Evolutionary conservation across 1,139 yeast species (phyloP), one percentile per base, ranked within the genome.

Genomic region (Geotrichum armillariae): DNA sequence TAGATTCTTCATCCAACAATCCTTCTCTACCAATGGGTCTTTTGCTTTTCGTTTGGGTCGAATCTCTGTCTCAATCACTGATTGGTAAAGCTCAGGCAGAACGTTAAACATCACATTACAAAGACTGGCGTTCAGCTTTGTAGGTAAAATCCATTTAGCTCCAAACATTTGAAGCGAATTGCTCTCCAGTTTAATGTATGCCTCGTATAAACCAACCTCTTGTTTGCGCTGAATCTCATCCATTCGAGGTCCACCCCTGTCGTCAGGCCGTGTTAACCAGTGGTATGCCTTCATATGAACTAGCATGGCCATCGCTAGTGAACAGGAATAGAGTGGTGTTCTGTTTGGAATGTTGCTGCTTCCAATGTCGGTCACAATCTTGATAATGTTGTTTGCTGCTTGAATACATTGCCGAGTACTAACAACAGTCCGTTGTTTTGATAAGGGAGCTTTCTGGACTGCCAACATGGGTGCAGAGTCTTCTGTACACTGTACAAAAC

Each of bases 241-340:
- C 35, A 46, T 45, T 16, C 32, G 14, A 4, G 51, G 44, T 6
- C 18, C 25, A n/a, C 45, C 42, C 7, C 18, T 34, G 17, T 29
- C 32, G 18, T 38, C 39, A 2, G 48, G 46, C 9, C 50, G 42
- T 4, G 50, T 50, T 2, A 47, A 31, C 55, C 55, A 53, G 29
- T 53, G 53, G 27, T 53, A 53, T 8, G 55, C 55, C 38, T 53
- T 53, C 55, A 53, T 53, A 31, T 53, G 55, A 11, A 53, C 55
- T 0, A 53, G 53, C 53, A 49, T 49, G 14, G 53, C 55, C 53
- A 53, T 49, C 3, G 55, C 34, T 5, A 53, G 41, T 1, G 52
- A 36, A 36, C 55, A 53, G 8, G 53, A 42, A 22, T 41, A 53
- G 8, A 47, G 27, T 2, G 55, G 55, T 9, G 53, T 47, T 8